Evolutionary conservation across 1,139 yeast genomes (phyloP), one percentile per base, ranked within the genome.

Genomic region (Lodderomyces pseudojiufengensis): DNA sequence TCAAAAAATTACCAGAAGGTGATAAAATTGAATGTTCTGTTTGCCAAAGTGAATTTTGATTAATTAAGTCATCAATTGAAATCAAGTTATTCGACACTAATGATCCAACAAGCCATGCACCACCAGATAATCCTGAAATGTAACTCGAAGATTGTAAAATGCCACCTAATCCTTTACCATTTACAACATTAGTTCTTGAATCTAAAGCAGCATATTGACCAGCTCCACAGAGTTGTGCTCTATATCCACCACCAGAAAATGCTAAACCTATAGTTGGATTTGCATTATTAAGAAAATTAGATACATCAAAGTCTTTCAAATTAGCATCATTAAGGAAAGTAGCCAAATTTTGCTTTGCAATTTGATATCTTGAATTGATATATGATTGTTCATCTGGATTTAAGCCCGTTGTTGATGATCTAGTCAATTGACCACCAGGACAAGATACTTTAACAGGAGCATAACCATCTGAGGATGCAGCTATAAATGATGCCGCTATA

Each of bases 181-280:
- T 73, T 20, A 65, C 65, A 32, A 76, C 76, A 2, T 55, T 59
- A 7, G 94, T 82, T 50, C 96, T 70, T 49, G 76, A 73, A 55
- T 88, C 97, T 41, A 86, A 59, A 1, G 92, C 96, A 9, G 90
- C 66, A 29, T 87, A 59, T 57, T 83, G 80, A 29, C 97, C 96
- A 2, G 95, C 95, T n/a, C 95, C 96, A 37, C 71, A 61, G 29
- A 87, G 61, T 95, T 86, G 84, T 33, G 96, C 95, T 40, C 97
- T 73, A 60, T 85, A 87, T 3, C 96, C 95, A 52, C 97, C 97
- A 27, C 97, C 97, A 7, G 90, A 78, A 51, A 84, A 83, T 2
- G 95, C 88, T 14, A 86, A 52, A 4, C 83, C 96, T 39, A 75
- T 69, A 24, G 71, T 59, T 59, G 55, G 54, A 46, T 28, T 38